Conservation (phyloP, 2,329 filamentous ascomycete genomes). For the Thermochaetoides dissita region DNA sequence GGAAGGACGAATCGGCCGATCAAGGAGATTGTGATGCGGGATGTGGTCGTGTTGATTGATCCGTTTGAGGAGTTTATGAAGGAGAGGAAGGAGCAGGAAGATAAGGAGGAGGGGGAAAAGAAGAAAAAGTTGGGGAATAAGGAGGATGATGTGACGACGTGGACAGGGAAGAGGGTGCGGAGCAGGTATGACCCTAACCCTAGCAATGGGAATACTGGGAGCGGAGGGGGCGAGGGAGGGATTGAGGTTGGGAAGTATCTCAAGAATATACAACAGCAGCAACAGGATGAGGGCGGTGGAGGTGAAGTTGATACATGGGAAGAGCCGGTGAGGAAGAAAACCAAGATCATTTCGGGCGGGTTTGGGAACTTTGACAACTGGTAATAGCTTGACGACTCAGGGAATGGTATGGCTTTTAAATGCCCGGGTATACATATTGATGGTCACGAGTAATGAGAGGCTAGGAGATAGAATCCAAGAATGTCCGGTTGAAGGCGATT, state of each 20-base stretch:
- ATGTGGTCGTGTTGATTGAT: slow-evolving; percentile 78
- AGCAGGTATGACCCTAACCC: slow-evolving; percentile 34
- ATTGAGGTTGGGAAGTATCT: slow-evolving; percentile 64
- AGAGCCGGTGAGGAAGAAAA: slow-evolving; percentile 69
- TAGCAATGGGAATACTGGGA: slow-evolving; percentile 21
- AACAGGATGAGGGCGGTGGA: slow-evolving; percentile 19
- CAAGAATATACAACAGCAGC: slow-evolving; percentile 26
- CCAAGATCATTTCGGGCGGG: slow-evolving; percentile 47
- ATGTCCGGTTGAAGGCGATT: no score
- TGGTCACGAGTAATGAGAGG: no score
- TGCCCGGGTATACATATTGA: no score
- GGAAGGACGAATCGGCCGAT: slow-evolving; percentile 49
- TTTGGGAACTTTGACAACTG: slow-evolving; percentile 95
- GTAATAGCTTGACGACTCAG: slow-evolving; percentile 31
- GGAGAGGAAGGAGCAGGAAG: slow-evolving; percentile 52
- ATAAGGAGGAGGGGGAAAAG: slow-evolving; percentile 41
- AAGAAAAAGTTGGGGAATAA: slow-evolving; percentile 54
- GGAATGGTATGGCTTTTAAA: no score
- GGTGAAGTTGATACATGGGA: slow-evolving; percentile 48
- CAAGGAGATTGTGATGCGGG: slow-evolving; percentile 65
- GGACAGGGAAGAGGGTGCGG: slow-evolving; percentile 86
- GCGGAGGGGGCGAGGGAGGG: slow-evolving; percentile 26
- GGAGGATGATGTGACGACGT: slow-evolving; percentile 82
- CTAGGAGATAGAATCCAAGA: no score
- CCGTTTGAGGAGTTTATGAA: slow-evolving; percentile 89